Evolutionary conservation across 192 early-diverging fungal species (phyloP).

Genomic region (Umbelopsis sp.): DNA sequence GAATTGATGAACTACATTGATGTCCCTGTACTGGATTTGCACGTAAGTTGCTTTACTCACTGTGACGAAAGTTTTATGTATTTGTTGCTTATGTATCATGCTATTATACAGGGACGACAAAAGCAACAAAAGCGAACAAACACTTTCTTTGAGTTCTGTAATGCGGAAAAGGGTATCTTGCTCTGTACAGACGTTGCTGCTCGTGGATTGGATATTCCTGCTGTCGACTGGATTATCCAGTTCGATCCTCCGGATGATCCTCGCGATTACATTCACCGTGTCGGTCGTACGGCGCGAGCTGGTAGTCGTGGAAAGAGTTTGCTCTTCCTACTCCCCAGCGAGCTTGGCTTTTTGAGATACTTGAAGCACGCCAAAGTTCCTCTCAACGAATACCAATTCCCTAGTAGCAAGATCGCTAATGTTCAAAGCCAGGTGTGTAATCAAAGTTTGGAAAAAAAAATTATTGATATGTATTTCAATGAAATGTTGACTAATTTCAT

Average conservation of each 20-base stretch:
- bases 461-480: not conserved
- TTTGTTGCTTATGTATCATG: not conserved
- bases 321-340: slow-evolving; percentile 92
- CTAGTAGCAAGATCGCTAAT: slow-evolving; percentile 91
- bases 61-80: not conserved
- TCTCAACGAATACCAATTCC: slow-evolving; percentile 99
- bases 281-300: slow-evolving; percentile 95
- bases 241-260: slow-evolving; percentile 99
- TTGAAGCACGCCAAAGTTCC: slow-evolving; percentile 99
- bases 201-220: slow-evolving; percentile 95
- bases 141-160: slow-evolving; percentile 99
- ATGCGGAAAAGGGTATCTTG: slow-evolving; percentile 91
- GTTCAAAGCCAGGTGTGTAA: slow-evolving; percentile 77
- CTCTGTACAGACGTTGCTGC: slow-evolving; percentile 98
- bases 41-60: slow-evolving; percentile 54
- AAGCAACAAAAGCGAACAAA: slow-evolving; percentile 99
- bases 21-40: slow-evolving; percentile 96
- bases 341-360: slow-evolving; percentile 94
- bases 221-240: slow-evolving; percentile 99
- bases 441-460: not conserved
- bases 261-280: slow-evolving; percentile 94
- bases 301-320: slow-evolving; percentile 88
- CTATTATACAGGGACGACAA: slow-evolving; percentile 71
- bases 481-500: not conserved
- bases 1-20: slow-evolving; percentile 99